Evolutionary conservation across 306 rosid genomes (phyloP).

Genomic region (Sindora glabra): DNA sequence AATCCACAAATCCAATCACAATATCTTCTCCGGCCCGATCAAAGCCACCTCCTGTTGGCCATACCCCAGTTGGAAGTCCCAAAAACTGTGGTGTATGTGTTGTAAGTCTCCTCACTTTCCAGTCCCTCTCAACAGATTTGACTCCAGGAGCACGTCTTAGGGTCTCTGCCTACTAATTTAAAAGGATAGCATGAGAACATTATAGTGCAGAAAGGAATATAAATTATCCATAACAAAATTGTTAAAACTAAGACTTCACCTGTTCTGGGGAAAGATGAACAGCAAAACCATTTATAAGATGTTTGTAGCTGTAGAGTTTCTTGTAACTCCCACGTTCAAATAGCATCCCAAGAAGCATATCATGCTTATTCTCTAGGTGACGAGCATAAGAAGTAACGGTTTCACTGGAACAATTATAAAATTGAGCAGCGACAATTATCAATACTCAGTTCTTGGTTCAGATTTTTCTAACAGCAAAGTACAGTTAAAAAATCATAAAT

Average conservation of each 20-base stretch:
- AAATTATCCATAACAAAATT: neutral
- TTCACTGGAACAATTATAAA: conserved; percentile 50
- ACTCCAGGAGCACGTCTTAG: conserved; percentile 81
- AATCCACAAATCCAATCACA: conserved; percentile 95
- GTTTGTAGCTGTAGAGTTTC: conserved; percentile 86
- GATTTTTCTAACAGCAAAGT: too few species aligned
- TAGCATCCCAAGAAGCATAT: conserved; percentile 84
- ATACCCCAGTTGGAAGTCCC: conserved; percentile 99
- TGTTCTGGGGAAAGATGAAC: conserved; percentile 83
- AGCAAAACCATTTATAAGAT: conserved; percentile 97
- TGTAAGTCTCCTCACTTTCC: conserved; percentile 90
- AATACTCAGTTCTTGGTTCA: conserved; percentile 6
- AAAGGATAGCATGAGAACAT: conserved; percentile 31
- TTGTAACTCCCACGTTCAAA: conserved; percentile 72
- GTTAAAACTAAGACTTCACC: conserved; percentile 51
- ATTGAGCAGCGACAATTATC: conserved; percentile 9
- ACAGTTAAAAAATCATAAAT: neutral
- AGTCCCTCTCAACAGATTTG: conserved; percentile 84
- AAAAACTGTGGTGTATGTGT: conserved; percentile 97
- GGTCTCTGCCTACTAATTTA: conserved; percentile 92
- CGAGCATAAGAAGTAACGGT: conserved; percentile 72
- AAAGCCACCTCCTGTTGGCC: conserved; percentile 99
- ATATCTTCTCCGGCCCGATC: conserved; percentile 97
- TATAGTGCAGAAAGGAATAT: conserved; percentile 20
- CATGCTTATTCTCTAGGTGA: conserved; percentile 87